These are phyloP conservation scores for Amesomyces nigricolor DNA, from an alignment of 2,329 filamentous ascomycete species.

Conservation along the genomic window DNA sequence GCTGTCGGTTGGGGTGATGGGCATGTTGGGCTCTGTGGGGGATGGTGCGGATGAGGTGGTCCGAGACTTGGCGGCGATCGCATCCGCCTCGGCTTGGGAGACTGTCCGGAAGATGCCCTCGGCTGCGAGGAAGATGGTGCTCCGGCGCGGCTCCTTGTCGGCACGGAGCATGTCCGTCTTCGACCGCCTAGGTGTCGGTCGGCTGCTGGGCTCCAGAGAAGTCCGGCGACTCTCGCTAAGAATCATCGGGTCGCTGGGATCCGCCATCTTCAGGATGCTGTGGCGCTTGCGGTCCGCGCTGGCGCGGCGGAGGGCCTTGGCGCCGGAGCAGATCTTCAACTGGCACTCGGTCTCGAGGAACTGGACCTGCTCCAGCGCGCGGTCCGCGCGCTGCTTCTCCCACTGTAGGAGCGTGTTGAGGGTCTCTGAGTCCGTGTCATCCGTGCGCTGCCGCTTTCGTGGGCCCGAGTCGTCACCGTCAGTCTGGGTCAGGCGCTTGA, in stretches of 20 bases:
- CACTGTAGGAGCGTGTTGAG: slow-evolving; percentile 48
- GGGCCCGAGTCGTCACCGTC: slow-evolving; percentile 47
- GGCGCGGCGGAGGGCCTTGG: slow-evolving; percentile 33
- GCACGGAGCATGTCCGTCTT: slow-evolving; percentile 29
- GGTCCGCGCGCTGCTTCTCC: slow-evolving; percentile 58
- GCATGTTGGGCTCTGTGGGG: slow-evolving; percentile 24
- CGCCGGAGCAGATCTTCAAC: slow-evolving; percentile 60
- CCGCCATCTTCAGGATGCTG: slow-evolving; percentile 31
- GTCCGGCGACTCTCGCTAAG: slow-evolving; percentile 33
- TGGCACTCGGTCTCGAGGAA: slow-evolving; percentile 72
- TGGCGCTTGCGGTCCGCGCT: slow-evolving; percentile 35
- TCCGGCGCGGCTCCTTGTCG: slow-evolving; percentile 38
- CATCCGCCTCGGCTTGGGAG: slow-evolving; percentile 48
- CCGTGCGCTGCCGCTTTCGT: slow-evolving; percentile 50
- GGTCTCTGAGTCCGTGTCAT: slow-evolving; percentile 52
- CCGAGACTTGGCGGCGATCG: slow-evolving; percentile 31
- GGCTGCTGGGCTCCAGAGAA: slow-evolving; percentile 28
- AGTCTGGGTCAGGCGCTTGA: slow-evolving; percentile 55
- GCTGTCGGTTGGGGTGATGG: slow-evolving; percentile 31
- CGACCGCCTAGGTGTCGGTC: slow-evolving; percentile 34
- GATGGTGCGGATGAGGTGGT: slow-evolving; percentile 2
- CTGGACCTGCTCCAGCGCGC: slow-evolving; percentile 66
- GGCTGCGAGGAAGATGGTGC: slow-evolving; percentile 54
- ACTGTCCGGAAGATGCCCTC: slow-evolving; percentile 59
- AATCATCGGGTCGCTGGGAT: slow-evolving; percentile 40